Evolutionary conservation across 805 yeast genomes (phyloP).

Genomic region (Candida sanyiensis): DNA sequence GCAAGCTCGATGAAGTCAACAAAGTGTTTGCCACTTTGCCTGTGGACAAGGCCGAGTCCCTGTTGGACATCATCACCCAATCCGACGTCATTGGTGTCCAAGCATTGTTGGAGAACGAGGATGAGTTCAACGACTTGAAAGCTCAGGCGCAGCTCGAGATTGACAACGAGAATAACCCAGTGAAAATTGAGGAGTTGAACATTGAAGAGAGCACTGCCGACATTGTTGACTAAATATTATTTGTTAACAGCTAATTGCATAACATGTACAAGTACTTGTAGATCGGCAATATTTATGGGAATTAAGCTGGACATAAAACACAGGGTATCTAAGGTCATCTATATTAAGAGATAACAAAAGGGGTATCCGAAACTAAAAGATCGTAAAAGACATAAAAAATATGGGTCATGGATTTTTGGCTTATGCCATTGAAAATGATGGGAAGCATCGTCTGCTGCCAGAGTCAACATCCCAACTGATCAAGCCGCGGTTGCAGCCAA

Average conservation of each 20-base stretch:
- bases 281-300: no score
- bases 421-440: conserved; percentile 44
- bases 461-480: conserved; percentile 65
- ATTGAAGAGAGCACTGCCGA: conserved; percentile 30
- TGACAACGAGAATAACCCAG: conserved; percentile 9
- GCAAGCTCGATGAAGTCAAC: conserved; percentile 72
- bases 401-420: no score
- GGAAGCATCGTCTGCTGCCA: conserved; percentile 56
- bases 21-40: conserved; percentile 69
- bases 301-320: no score
- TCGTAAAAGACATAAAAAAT: no score
- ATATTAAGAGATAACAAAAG: no score
- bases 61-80: conserved; percentile 68
- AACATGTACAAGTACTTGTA: no score
- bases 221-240: conserved; percentile 34
- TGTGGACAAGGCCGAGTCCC: conserved; percentile 72
- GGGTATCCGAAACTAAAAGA: no score
- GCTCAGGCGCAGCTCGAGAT: no score
- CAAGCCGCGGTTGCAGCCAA: conserved; percentile 65
- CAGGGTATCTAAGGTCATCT: no score
- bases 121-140: conserved; percentile 53
- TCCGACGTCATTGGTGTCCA: conserved; percentile 81
- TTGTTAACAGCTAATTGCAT: no score
- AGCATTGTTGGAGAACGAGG: conserved; percentile 67
- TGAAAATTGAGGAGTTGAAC: conserved; percentile 16